Conservation (phyloP, 2,329 filamentous ascomycete genomes). For the Nectriaceae sp. region DNA sequence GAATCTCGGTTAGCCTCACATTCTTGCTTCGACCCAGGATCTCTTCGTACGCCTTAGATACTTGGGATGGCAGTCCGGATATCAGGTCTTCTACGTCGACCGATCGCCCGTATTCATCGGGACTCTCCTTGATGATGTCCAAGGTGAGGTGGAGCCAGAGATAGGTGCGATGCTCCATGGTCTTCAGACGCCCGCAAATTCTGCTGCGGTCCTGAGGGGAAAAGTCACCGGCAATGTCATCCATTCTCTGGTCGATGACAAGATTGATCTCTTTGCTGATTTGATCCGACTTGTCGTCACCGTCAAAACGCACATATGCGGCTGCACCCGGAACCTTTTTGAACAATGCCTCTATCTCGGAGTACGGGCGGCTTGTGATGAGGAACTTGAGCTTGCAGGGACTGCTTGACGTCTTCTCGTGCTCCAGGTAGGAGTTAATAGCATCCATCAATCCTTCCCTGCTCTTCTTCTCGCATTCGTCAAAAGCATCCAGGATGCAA, state of each 20-base stretch:
- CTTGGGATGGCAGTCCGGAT: slow-evolving; percentile 15
- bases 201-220: slow-evolving; percentile 9
- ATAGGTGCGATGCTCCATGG: slow-evolving; percentile 37
- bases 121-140: slow-evolving; percentile 27
- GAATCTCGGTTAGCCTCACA: too few relatives aligned
- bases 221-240: slow-evolving; percentile 18
- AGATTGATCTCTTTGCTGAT: slow-evolving; percentile 35
- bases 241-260: slow-evolving; percentile 28
- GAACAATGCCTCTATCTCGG: slow-evolving; percentile 22
- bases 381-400: slow-evolving; percentile 33
- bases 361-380: slow-evolving; percentile 34
- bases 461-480: too few relatives aligned
- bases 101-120: slow-evolving; percentile 10
- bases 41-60: slow-evolving; percentile 28
- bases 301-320: slow-evolving; percentile 28
- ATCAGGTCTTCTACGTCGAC: slow-evolving; percentile 11
- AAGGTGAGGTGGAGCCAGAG: slow-evolving; percentile 41
- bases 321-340: slow-evolving; percentile 3
- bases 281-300: slow-evolving; percentile 26
- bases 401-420: neutral
- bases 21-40: too few relatives aligned
- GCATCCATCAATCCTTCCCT: slow-evolving; percentile 30
- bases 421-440: slow-evolving; percentile 15
- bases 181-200: slow-evolving; percentile 29
- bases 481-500: too few relatives aligned